Percentiles rank a stretch among this genome's conserved stretches.
These are phyloP conservation scores for Neofusicoccum sp. DNA, from an alignment of 2,329 filamentous ascomycete genomes.

Conservation along the genomic window DNA sequence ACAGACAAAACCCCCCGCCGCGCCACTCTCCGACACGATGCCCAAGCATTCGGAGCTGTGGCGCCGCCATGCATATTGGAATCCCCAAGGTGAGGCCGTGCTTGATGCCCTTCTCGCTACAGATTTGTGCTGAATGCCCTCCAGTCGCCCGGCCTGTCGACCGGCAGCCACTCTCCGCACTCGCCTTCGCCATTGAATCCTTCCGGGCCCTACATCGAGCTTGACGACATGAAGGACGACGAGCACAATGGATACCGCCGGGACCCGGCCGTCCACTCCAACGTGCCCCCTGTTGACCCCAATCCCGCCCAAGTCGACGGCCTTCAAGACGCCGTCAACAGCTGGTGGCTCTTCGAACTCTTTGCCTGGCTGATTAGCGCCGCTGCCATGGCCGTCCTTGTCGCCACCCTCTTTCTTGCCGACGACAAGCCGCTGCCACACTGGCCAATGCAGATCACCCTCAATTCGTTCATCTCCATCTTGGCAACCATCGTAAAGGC, in stretches of 20 bases:
- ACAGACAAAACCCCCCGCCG: not conserved
- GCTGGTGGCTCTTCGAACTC: conserved; percentile 16
- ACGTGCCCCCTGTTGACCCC: not conserved
- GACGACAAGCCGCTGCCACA: conserved; percentile 18
- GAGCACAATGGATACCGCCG: not conserved
- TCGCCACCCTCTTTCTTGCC: conserved; percentile 16
- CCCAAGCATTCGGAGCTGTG: not conserved
- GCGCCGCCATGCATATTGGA: conserved; percentile 10
- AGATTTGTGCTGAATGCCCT: not conserved
- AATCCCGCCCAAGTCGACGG: not conserved
- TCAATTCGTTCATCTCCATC: conserved; percentile 36
- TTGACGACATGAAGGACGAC: conserved; percentile 3
- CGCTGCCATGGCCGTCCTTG: conserved; percentile 10
- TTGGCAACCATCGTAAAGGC: conserved; percentile 34
- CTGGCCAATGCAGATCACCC: conserved; percentile 22
- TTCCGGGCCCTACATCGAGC: not conserved
- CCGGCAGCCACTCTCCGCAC: not conserved
- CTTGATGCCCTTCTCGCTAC: not conserved
- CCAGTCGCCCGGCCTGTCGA: not conserved
- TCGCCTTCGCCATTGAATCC: not conserved
- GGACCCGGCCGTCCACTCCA: not conserved
- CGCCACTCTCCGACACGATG: not conserved
- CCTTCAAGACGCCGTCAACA: not conserved
- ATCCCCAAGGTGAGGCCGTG: conserved; percentile 6
- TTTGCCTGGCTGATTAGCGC: conserved; percentile 19